These are phyloP conservation scores for Fomitopsis schrenkii DNA, from an alignment of 1,284 basidiomycete species.

Conservation along the genomic window DNA sequence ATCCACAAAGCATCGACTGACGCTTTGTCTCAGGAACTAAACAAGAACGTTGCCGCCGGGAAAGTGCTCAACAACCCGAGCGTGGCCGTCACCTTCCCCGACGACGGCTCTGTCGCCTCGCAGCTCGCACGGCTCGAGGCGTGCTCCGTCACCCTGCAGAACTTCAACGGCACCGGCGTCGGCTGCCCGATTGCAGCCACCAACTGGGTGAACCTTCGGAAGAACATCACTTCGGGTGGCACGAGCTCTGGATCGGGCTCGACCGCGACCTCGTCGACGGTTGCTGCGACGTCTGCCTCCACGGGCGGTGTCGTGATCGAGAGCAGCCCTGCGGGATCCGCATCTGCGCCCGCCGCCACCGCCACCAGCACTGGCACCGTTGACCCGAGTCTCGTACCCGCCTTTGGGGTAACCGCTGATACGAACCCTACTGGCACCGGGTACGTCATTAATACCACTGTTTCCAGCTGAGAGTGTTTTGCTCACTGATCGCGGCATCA, in stretches of 20 bases:
- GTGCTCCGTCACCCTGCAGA: slow-evolving; percentile 28
- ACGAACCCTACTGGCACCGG: slow-evolving; percentile 48
- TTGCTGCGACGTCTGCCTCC: not conserved
- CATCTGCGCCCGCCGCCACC: not conserved
- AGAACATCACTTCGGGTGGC: slow-evolving; percentile 4
- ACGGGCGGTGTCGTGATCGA: not conserved
- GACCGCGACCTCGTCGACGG: not conserved
- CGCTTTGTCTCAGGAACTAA: slow-evolving; percentile 15
- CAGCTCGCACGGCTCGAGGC: slow-evolving; percentile 24
- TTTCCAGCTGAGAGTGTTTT: not conserved
- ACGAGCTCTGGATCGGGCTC: not conserved
- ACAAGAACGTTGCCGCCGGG: slow-evolving; percentile 26
- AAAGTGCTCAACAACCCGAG: slow-evolving; percentile 25
- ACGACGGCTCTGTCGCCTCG: slow-evolving; percentile 20
- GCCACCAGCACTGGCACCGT: not conserved
- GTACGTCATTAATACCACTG: slow-evolving; percentile 12
- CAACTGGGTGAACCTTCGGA: slow-evolving; percentile 12
- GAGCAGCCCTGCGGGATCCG: too few relatives aligned
- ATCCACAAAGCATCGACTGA: too few relatives aligned
- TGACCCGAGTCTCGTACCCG: slow-evolving; percentile 38
- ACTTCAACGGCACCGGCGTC: slow-evolving; percentile 27
- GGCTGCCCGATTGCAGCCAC: slow-evolving; percentile 30
- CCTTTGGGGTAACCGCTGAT: slow-evolving; percentile 46
- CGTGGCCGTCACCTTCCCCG: slow-evolving; percentile 24
- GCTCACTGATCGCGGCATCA: slow-evolving; percentile 5